phyloP scores from a whole-genome alignment of 208 protist genomes.

The Crithidia brevicula region DNA sequence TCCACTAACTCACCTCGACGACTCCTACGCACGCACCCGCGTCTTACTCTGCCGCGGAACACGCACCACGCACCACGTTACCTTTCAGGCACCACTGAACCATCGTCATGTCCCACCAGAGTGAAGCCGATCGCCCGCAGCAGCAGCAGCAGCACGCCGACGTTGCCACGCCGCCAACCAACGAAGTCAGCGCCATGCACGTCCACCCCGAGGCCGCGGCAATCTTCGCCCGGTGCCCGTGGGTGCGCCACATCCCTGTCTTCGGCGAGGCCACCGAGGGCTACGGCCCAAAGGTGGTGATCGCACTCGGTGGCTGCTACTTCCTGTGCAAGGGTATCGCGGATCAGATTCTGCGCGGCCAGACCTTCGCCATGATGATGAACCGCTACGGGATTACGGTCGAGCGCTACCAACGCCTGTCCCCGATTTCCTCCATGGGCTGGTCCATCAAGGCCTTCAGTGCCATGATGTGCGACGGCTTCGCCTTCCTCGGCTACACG shows the following conservation, averaged over 20 bases:
- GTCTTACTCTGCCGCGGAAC: too few relatives aligned
- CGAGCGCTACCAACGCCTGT: conserved; percentile 43
- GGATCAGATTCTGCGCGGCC: conserved; percentile 50
- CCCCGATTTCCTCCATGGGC: conserved; percentile 42
- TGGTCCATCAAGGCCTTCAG: conserved; percentile 73
- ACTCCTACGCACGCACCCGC: too few relatives aligned
- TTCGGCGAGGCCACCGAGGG: conserved; percentile 42
- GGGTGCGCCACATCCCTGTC: conserved; percentile 38
- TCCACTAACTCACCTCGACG: too few relatives aligned
- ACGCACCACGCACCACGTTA: too few relatives aligned
- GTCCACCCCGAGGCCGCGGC: conserved; percentile 36
- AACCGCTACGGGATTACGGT: conserved; percentile 36
- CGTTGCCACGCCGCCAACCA: neutral
- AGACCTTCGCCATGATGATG: conserved; percentile 50
- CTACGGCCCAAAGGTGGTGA: conserved; percentile 36
- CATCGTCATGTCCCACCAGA: neutral
- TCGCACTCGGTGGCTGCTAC: conserved; percentile 44
- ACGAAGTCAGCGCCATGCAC: neutral
- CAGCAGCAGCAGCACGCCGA: neutral
- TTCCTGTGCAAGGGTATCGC: conserved; percentile 61
- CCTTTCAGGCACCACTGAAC: too few relatives aligned
- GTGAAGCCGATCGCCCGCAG: neutral
- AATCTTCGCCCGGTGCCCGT: conserved; percentile 32
- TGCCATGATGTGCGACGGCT: conserved; percentile 70
- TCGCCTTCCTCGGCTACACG: conserved; percentile 71